phyloP scores from a whole-genome alignment of 2,329 filamentous ascomycete genomes.

The Aspergillus pseudoviridinutans region DNA sequence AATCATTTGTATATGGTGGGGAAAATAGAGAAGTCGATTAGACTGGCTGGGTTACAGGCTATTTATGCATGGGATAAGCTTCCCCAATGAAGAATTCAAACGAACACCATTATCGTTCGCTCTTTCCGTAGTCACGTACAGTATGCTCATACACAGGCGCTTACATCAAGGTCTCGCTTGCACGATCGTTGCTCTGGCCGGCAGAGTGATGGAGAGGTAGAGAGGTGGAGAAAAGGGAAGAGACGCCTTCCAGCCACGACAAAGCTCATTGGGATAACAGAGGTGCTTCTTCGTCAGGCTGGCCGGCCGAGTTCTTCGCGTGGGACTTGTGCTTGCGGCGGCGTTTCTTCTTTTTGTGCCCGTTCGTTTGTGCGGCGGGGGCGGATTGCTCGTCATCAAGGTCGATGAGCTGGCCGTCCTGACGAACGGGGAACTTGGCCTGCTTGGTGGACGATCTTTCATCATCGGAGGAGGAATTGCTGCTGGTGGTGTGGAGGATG shows the following conservation, averaged over 20 bases:
- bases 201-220: slow-evolving; percentile 10
- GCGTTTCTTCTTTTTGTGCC: slow-evolving; percentile 24
- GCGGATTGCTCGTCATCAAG: slow-evolving; percentile 5
- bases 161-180: not conserved
- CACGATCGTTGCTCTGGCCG: slow-evolving; percentile 11
- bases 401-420: slow-evolving; percentile 10
- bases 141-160: not conserved
- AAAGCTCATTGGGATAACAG: slow-evolving; percentile 9
- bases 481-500: slow-evolving; percentile 65
- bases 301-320: slow-evolving; percentile 4
- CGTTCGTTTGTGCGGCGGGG: slow-evolving; percentile 1
- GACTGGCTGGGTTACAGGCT: not conserved
- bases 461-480: slow-evolving; percentile 44
- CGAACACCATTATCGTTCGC: not conserved
- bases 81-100: not conserved
- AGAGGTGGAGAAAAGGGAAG: not conserved
- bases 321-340: slow-evolving; percentile 13
- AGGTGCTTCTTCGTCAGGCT: slow-evolving; percentile 11
- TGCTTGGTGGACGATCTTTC: not conserved
- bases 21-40: not conserved
- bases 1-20: not conserved
- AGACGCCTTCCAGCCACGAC: not conserved
- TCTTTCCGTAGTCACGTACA: not conserved
- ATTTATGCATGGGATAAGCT: not conserved
- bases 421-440: slow-evolving; percentile 9